Evolutionary conservation across 805 yeast species (phyloP), one percentile per base, ranked within the genome.

Genomic region (Peterozyma toletana): DNA sequence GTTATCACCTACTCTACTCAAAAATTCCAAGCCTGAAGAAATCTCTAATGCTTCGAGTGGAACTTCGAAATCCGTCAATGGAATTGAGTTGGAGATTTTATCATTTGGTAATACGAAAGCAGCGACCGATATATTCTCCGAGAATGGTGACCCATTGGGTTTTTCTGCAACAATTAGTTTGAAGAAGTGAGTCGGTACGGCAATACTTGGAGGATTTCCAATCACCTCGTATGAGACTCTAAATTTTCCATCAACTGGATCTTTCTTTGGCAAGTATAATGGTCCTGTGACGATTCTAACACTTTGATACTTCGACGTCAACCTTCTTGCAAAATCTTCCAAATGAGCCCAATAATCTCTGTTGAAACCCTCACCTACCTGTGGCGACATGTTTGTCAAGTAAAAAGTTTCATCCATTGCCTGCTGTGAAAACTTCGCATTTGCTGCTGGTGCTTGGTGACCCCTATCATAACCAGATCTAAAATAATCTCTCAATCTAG

Each of bases 341-440:
- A 93, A 78, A 60, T 89, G 96, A 0, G 98, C 95, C 99, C 99
- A 93, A 60, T 93, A 85, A 60, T 93, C 98, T 54, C 99, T 74
- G 65, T 93, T 93, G 68, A 93, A 93, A 0, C 99, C 99, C 5
- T 84, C 95, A 3, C 99, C 99, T 3, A 93, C 96, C 62, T 93
- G 99, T 1, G 99, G 99, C 7, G 95, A 78, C 73, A 93, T 91
- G 63, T 93, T 93, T 5, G 96, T 83, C 53, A 93, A 67, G 50
- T 70, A 78, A 57, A 93, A 93, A 0, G 99, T 93, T 60, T 91
- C 96, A 63, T 93, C 83, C 98, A 93, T 91, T 15, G 97, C 97
- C 15, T 60, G 53, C 63, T 93, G 99, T 30, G 80, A 78, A 65
- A 79, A 93, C 59, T 87, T 89, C 21, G 98, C 97, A 61, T 93